Conservation (phyloP, 108 stramenopile genomes). For the Fragilariopsis cylindrus region DNA sequence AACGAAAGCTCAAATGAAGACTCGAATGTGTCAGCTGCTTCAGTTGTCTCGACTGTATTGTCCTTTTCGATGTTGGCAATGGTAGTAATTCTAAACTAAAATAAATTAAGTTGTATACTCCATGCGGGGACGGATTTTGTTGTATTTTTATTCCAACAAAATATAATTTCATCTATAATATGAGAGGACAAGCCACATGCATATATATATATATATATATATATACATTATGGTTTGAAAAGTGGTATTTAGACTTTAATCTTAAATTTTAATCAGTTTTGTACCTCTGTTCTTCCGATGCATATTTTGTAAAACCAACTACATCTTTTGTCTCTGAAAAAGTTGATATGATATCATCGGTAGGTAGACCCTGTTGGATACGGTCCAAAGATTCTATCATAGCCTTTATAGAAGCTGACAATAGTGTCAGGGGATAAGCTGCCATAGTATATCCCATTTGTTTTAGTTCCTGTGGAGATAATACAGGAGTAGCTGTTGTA, state of each 20-base stretch:
- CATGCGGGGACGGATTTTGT: no score
- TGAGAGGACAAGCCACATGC: no score
- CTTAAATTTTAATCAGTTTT: conserved; percentile 12
- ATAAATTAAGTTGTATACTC: no score
- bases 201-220: no score
- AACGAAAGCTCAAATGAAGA: neutral
- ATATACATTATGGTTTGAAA: no score
- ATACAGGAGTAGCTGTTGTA: conserved; percentile 70
- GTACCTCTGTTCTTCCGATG: conserved; percentile 75
- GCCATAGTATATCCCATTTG: conserved; percentile 96
- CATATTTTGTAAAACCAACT: conserved; percentile 85
- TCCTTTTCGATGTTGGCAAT: neutral
- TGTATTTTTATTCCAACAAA: no score
- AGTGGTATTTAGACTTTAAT: no score
- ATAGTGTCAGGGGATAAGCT: conserved; percentile 93
- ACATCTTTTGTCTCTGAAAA: conserved; percentile 85
- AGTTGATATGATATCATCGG: conserved; percentile 82
- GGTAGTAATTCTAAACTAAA: no score
- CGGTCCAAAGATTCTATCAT: conserved; percentile 81
- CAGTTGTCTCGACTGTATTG: neutral
- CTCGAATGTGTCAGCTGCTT: neutral
- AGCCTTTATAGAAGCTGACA: conserved; percentile 92
- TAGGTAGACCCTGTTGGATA: conserved; percentile 77
- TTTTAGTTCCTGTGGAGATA: conserved; percentile 84
- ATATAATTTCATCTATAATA: no score